Percentiles rank a stretch among this genome's conserved stretches.
phyloP scores from a whole-genome alignment of 768 basidiomycete species.

The Panaeolus cyanescens region DNA sequence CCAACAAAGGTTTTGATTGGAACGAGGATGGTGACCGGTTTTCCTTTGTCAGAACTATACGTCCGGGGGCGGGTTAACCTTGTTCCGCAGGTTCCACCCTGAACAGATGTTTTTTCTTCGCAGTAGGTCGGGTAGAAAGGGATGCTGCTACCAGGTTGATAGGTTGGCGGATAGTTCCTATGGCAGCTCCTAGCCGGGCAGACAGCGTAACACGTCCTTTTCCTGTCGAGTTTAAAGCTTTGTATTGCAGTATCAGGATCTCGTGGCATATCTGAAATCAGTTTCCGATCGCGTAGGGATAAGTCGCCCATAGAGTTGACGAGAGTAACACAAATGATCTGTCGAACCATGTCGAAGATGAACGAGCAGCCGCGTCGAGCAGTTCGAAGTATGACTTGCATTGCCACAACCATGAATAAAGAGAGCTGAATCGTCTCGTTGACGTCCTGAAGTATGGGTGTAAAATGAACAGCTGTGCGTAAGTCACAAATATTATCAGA shows the following conservation, averaged over 20 bases:
- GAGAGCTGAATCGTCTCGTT: conserved; percentile 9
- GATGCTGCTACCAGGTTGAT: neutral
- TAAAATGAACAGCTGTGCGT: conserved; percentile 15
- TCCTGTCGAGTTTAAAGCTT: conserved; percentile 8
- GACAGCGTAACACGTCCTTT: conserved; percentile 9
- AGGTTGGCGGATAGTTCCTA: conserved; percentile 9
- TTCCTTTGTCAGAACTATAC: neutral
- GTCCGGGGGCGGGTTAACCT: neutral
- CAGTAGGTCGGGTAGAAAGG: conserved; percentile 9
- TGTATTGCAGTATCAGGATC: too few species aligned
- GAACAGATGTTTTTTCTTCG: conserved; percentile 6
- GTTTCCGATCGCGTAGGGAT: too few species aligned
- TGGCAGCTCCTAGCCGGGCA: conserved; percentile 12
- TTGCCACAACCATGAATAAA: conserved; percentile 11
- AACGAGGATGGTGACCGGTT: neutral
- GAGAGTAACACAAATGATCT: conserved; percentile 5
- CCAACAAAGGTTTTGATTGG: conserved; percentile 4
- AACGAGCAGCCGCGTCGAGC: conserved; percentile 10
- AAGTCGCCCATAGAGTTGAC: too few species aligned
- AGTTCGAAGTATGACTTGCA: conserved; percentile 7
- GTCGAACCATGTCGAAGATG: conserved; percentile 10
- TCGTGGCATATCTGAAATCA: too few species aligned
- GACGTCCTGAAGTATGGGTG: conserved; percentile 6
- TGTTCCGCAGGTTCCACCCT: conserved; percentile 4
- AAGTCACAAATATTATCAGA: neutral